A percentile compares a stretch with the other conserved stretches of the same genome.
Conservation (phyloP, 2,329 filamentous ascomycete species). For the Exophiala bonariae region DNA sequence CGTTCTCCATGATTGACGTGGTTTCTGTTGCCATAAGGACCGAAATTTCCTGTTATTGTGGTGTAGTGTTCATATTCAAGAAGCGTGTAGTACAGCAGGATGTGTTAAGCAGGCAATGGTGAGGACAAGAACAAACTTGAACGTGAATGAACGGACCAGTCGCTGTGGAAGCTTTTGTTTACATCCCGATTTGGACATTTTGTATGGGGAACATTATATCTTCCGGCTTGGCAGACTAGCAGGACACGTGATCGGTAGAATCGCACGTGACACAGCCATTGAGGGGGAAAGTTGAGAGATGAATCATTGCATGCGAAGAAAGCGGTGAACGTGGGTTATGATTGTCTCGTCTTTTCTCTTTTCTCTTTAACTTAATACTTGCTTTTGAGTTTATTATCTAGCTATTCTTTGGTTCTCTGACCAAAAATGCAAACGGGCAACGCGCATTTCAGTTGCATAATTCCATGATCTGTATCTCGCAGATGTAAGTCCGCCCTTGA, state of each 20-base stretch:
- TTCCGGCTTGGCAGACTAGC: too few species aligned
- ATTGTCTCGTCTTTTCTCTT: background rate
- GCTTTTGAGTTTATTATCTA: slow-evolving; percentile 7
- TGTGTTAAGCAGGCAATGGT: slow-evolving; percentile 6
- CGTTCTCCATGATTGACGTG: slow-evolving; percentile 4
- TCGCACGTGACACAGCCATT: too few species aligned
- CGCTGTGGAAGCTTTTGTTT: slow-evolving; percentile 9
- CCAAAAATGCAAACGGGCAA: slow-evolving; percentile 1
- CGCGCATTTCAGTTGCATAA: background rate
- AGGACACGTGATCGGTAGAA: too few species aligned
- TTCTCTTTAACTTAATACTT: background rate
- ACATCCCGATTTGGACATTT: slow-evolving; percentile 4
- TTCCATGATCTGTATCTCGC: too few species aligned
- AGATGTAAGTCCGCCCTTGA: too few species aligned
- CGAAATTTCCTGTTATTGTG: slow-evolving; percentile 5
- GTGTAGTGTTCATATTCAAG: background rate
- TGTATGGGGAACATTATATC: too few species aligned
- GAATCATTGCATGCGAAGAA: background rate
- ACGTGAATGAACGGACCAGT: background rate
- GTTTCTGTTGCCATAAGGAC: too few species aligned
- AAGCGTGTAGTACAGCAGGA: too few species aligned
- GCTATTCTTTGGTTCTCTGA: slow-evolving; percentile 5
- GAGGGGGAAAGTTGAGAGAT: too few species aligned
- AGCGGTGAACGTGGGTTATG: slow-evolving; percentile 1
- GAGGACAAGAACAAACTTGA: slow-evolving; percentile 9